Evolutionary conservation across 192 early-diverging fungal genomes (phyloP).

Genomic region (Neocallimastix lanati): DNA sequence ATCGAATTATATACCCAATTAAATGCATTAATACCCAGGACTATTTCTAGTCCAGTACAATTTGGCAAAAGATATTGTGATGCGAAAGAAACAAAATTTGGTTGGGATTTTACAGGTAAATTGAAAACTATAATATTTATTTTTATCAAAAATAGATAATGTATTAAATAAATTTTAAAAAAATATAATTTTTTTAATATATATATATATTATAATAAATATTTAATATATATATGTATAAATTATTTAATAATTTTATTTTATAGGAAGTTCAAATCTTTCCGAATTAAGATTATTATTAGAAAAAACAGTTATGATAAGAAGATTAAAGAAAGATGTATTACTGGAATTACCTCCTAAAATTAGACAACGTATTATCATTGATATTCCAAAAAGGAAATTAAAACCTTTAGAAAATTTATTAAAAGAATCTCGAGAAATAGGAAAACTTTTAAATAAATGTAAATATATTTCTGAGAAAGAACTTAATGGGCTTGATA

Average conservation of each 20-base stretch:
- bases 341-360: conserved; percentile 17
- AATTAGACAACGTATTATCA: conserved; percentile 13
- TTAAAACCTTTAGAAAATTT: conserved; percentile 6
- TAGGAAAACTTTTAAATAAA: not conserved
- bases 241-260: no score
- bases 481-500: not conserved
- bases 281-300: conserved; percentile 19
- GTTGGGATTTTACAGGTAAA: conserved; percentile 18
- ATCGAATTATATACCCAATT: conserved; percentile 10
- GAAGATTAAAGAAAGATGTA: conserved; percentile 23
- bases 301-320: conserved; percentile 17
- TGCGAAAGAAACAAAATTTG: conserved; percentile 6
- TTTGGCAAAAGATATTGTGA: conserved; percentile 15
- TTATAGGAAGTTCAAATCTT: conserved; percentile 13
- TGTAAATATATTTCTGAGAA: not conserved
- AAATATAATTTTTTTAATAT: no score
- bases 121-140: no score
- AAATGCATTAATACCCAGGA: conserved; percentile 2
- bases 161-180: no score
- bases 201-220: no score
- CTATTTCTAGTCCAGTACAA: conserved; percentile 2
- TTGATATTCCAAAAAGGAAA: conserved; percentile 4
- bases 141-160: no score
- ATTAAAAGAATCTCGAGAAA: not conserved
- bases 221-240: no score